Base-by-base conservation (phyloP, 2,329 filamentous ascomycete species). In the Tolypocladium tropicale region DNA sequence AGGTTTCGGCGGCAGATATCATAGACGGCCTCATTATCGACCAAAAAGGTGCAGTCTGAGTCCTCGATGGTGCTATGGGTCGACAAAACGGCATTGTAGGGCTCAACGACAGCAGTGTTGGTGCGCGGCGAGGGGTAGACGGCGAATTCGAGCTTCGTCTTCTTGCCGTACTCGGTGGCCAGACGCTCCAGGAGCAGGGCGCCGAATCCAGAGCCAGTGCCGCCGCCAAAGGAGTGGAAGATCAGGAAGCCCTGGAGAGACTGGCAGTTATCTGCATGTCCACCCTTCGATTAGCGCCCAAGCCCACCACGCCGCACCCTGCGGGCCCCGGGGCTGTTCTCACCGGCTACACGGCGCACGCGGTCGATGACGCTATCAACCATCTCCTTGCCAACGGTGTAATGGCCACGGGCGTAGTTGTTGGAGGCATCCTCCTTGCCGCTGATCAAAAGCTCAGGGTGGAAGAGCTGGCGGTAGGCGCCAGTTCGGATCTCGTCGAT, bases 381-480 rank as follows among this genome's bases (percentile, higher is more conserved):
- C 81, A 87, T 84, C 76, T 88, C 85, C 79, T 88, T 88, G 74
- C 85, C 85, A 64, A 88, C 84, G 64, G 85, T 88, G 74, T 89
- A 88, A 75, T 89, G 85, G 57, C 85, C 85, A 76, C 85, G 85
- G 63, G 85, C 85, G 67, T 88, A 89, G 78, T 89, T 89, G 77
- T 88, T 88, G 74, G 85, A 84, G 57, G 85, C 85, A 80, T 88
- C 85, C 72, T 88, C 85, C 79, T 88, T 88, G 73, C 85, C 85
- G 71, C 81, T 88, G 69, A 88, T 83, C 68, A 88, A 73, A 64
- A 85, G 78, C 76, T 88, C 85, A 50, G 85, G 85, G 74, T 88
- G 85, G 78, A 87, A 88, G 59, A 88, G 80, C 68, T 84, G 78
- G 64, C 83, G 82, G 75, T 87, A 88, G 61, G 66, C 59, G 58